phyloP scores from a whole-genome alignment of 495 filamentous ascomycete genomes.

The Hypomontagnella submonticulosa region DNA sequence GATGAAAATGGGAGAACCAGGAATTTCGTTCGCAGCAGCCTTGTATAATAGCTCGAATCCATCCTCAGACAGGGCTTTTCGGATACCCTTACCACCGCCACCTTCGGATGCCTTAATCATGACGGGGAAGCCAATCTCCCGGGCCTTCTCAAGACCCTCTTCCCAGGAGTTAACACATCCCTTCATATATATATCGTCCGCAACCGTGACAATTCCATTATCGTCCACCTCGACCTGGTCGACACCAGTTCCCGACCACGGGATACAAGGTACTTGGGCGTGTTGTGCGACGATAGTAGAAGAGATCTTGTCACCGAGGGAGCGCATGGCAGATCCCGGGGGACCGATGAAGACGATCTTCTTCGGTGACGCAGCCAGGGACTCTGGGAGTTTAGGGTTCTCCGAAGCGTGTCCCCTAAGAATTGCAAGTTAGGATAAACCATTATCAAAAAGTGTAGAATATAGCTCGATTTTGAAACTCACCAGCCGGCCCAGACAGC shows the following conservation, averaged over 20 bases:
- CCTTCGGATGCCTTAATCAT: constrained; percentile 99
- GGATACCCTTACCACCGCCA: constrained; percentile 99
- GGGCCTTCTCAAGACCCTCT: constrained; percentile 88
- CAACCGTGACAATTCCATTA: constrained; percentile 90
- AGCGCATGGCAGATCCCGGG: constrained; percentile 97
- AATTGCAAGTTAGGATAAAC: constrained; percentile 22
- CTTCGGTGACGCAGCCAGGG: constrained; percentile 91
- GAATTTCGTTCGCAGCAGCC: constrained; percentile 95
- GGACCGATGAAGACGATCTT: constrained; percentile 99
- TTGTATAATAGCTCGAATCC: constrained; percentile 88
- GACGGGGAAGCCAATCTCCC: constrained; percentile 94
- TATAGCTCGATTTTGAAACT: constrained; percentile 47
- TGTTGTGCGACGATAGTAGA: constrained; percentile 99
- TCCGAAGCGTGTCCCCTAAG: constrained; percentile 96
- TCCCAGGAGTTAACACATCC: constrained; percentile 89
- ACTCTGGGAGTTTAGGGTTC: constrained; percentile 97
- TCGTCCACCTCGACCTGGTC: constrained; percentile 80
- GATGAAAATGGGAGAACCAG: constrained; percentile 99
- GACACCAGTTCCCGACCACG: constrained; percentile 96
- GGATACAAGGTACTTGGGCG: constrained; percentile 95
- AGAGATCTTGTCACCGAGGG: constrained; percentile 98
- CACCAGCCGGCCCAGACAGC: constrained; percentile 99
- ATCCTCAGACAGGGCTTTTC: constrained; percentile 89
- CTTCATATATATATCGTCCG: constrained; percentile 85
- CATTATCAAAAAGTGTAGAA: constrained; percentile 13